Evolutionary conservation across 352 stramenopile genomes (phyloP), one percentile per base, ranked within the genome.

Genomic region (Globisporangium okanoganense): DNA sequence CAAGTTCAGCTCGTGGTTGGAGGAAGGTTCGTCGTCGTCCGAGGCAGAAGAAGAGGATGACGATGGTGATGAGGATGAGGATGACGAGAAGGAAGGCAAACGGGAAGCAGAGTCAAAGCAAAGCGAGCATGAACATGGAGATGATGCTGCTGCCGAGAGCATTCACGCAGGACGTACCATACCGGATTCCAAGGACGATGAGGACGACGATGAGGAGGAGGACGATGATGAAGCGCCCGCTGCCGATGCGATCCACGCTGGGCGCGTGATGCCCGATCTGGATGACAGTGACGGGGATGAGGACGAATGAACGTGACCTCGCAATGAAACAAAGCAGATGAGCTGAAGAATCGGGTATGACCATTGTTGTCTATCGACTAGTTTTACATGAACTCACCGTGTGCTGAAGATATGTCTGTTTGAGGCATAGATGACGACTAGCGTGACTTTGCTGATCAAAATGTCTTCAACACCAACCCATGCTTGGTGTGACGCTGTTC

Each of bases 1-100:
- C 35, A 86, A 97, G 58, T 99, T 99, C 78, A 83, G 95, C 38
- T 81, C 96, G 66, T 99, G 96, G 96, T 74, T 99, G 20, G 92
- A 98, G 51, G 78, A 91, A 64, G 83, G 74, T 10, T 76, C 78
- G 5, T 90, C 81, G 0, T 85, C 76, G 1, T 82, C 72, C 3
- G 78, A 80, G 31, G 77, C 78, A 24, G 80, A 79, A 29, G 76
- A 85, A 18, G 73, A 58, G 7, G 56, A 58, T 2, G 54, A 61
- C 5, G 48, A 56, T 14, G 53, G 52, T 20, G 29, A 33, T n/a
- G n/a, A n/a, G n/a, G 55, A 44, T 2, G 22, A 44, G 2, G 56
- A 35, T 41, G 44, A 43, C 14, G 24, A 36, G 36, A 43, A 43
- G 24, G 45, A 54, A 22, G 27, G 12, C 48, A 38, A 40, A 2